Conservation (phyloP, 1,284 basidiomycete genomes). For the Agroathelia rolfsii region DNA sequence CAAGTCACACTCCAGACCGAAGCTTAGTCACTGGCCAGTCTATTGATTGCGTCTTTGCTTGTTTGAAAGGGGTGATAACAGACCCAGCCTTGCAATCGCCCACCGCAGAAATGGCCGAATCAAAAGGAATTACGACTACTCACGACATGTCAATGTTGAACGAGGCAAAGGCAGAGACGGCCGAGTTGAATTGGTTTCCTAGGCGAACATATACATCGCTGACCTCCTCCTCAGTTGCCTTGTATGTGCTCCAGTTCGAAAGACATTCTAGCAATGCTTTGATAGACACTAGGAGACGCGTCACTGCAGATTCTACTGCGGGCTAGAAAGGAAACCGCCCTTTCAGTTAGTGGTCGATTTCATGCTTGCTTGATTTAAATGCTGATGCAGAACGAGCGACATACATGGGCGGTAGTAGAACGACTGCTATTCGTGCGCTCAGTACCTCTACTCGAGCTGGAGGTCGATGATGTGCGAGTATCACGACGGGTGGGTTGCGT, state of each 20-base stretch:
- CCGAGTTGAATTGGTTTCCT: slow-evolving; percentile 95
- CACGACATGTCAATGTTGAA: slow-evolving; percentile 90
- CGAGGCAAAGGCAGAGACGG: slow-evolving; percentile 79
- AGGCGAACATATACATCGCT: slow-evolving; percentile 95
- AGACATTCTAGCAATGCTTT: slow-evolving; percentile 90
- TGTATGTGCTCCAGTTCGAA: slow-evolving; percentile 77
- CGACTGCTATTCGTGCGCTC: too few relatives aligned
- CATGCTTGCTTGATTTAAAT: too few relatives aligned
- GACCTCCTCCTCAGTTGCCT: slow-evolving; percentile 75
- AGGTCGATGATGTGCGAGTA: too few relatives aligned
- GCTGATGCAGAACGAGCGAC: too few relatives aligned
- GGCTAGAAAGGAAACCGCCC: slow-evolving; percentile 33
- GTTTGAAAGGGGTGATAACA: not conserved
- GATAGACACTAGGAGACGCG: slow-evolving; percentile 88
- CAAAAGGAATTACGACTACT: slow-evolving; percentile 25
- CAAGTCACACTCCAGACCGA: too few relatives aligned
- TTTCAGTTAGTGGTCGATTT: too few relatives aligned
- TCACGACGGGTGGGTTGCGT: too few relatives aligned
- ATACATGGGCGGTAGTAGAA: too few relatives aligned
- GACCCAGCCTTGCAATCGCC: slow-evolving; percentile 1
- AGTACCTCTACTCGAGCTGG: too few relatives aligned
- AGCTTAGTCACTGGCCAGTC: too few relatives aligned
- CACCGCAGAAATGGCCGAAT: not conserved
- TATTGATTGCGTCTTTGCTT: too few relatives aligned
- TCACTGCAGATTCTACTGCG: slow-evolving; percentile 86